phyloP scores from a whole-genome alignment of 495 filamentous ascomycete genomes.

The Hypoxylon cercidicola region DNA sequence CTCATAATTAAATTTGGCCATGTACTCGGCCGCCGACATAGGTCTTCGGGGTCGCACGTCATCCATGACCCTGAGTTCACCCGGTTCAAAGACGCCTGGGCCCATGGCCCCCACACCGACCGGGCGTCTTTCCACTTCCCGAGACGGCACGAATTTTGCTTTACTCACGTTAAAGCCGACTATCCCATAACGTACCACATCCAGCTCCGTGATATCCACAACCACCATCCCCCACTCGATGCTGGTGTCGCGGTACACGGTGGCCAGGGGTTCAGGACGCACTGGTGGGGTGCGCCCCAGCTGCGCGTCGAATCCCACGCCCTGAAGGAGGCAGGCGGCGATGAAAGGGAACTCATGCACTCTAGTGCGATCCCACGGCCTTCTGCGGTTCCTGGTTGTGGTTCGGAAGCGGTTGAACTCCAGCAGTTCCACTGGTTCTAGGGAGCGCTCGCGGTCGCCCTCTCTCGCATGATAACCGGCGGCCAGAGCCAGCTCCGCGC shows the following conservation, averaged over 20 bases:
- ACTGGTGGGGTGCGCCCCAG: neutral
- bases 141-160: constrained; percentile 10
- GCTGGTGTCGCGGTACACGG: constrained; percentile 32
- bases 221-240: constrained; percentile 30
- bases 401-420: constrained; percentile 12
- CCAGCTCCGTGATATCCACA: constrained; percentile 30
- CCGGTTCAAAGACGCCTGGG: neutral
- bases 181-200: constrained; percentile 30
- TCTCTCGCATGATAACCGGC: constrained; percentile 19
- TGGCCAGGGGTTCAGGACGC: constrained; percentile 25
- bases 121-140: neutral
- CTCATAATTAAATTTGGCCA: constrained; percentile 5
- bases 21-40: constrained; percentile 12
- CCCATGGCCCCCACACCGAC: neutral
- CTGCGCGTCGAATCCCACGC: constrained; percentile 23
- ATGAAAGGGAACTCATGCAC: constrained; percentile 33
- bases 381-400: neutral
- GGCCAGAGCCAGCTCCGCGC: constrained; percentile 27
- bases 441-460: constrained; percentile 4
- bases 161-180: constrained; percentile 20
- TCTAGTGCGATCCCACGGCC: constrained; percentile 13
- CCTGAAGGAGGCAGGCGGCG: constrained; percentile 20
- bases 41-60: neutral
- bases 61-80: constrained; percentile 4
- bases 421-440: constrained; percentile 23